phyloP scores from a whole-genome alignment of 2,329 filamentous ascomycete species.

The Teratosphaeriaceae sp. region DNA sequence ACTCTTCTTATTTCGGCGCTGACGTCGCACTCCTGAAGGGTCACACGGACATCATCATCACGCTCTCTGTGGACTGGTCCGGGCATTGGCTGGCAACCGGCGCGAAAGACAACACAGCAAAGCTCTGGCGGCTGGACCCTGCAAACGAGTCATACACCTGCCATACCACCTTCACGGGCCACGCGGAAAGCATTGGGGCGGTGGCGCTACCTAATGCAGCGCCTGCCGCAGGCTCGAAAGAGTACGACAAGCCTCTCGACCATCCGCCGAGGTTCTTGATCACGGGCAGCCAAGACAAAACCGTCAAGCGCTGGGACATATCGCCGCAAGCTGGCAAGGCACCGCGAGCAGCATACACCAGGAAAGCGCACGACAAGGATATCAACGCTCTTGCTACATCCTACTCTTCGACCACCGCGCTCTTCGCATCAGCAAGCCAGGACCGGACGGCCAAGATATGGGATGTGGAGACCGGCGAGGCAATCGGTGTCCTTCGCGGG shows the following conservation, averaged over 20 bases:
- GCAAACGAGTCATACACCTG: conserved; percentile 69
- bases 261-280: conserved; percentile 79
- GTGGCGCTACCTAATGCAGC: conserved; percentile 70
- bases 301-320: conserved; percentile 90
- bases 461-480: conserved; percentile 83
- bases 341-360: conserved; percentile 68
- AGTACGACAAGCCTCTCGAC: conserved; percentile 65
- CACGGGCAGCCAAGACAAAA: conserved; percentile 92
- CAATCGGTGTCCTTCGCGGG: conserved; percentile 82
- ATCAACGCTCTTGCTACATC: conserved; percentile 86
- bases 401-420: conserved; percentile 57
- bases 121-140: conserved; percentile 81
- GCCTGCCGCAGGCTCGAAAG: conserved; percentile 62
- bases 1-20: conserved; percentile 67
- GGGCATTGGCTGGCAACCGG: conserved; percentile 95
- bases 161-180: conserved; percentile 76
- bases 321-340: conserved; percentile 39
- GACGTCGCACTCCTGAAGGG: conserved; percentile 82
- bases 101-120: conserved; percentile 92
- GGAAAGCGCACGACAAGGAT: conserved; percentile 97
- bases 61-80: conserved; percentile 91
- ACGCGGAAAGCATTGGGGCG: conserved; percentile 88
- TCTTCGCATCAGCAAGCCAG: conserved; percentile 95
- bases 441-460: conserved; percentile 97
- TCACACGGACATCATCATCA: conserved; percentile 93